phyloP scores from a whole-genome alignment of 352 stramenopile genomes.

The Globisporangium lucens region DNA sequence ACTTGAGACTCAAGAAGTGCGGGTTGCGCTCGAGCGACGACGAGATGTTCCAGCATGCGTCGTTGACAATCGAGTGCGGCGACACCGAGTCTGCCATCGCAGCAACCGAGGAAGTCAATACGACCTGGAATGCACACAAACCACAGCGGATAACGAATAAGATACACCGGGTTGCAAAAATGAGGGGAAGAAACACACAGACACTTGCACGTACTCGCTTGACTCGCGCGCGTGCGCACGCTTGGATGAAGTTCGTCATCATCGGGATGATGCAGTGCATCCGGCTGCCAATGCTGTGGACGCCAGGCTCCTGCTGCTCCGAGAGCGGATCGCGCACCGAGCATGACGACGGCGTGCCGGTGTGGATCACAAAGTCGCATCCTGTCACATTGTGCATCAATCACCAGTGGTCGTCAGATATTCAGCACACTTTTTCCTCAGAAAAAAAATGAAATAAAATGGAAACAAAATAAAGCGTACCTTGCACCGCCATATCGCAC shows the following conservation, averaged over 20 bases:
- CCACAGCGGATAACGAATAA: neutral
- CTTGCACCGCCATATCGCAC: constrained; percentile 85
- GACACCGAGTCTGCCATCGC: constrained; percentile 81
- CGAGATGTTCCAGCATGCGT: constrained; percentile 84
- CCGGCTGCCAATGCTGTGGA: constrained; percentile 86
- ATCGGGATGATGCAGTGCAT: constrained; percentile 91
- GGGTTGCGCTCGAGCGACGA: constrained; percentile 83
- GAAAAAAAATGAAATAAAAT: constrained; percentile 8
- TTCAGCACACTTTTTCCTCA: neutral
- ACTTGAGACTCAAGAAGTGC: constrained; percentile 86
- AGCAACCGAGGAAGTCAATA: constrained; percentile 83
- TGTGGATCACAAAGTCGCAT: constrained; percentile 90
- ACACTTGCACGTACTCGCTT: constrained; percentile 44
- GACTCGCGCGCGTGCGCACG: constrained; percentile 71
- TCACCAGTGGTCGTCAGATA: neutral
- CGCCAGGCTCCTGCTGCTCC: constrained; percentile 78
- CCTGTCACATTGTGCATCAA: constrained; percentile 3
- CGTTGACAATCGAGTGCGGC: constrained; percentile 78
- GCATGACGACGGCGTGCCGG: constrained; percentile 81
- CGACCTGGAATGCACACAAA: constrained; percentile 28
- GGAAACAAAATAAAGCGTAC: constrained; percentile 15
- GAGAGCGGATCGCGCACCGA: constrained; percentile 84
- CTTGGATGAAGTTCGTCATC: constrained; percentile 91
- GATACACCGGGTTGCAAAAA: neutral
- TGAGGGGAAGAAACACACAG: neutral